These are phyloP conservation scores for Chlorella sp. DNA, from an alignment of 139 green algal species.

Conservation along the genomic window DNA sequence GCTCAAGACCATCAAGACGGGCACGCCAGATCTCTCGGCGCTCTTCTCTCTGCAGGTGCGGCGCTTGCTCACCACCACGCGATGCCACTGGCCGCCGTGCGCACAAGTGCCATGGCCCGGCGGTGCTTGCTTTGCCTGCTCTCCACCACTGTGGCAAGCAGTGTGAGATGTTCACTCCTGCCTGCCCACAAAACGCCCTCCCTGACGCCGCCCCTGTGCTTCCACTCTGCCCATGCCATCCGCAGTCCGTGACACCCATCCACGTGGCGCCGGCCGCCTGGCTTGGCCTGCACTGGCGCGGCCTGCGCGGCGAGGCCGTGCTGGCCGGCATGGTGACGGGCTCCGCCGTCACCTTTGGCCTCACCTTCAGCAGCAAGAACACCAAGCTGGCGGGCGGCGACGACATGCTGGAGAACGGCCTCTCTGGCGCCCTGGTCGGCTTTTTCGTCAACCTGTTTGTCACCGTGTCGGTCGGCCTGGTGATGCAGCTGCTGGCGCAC, in stretches of 20 bases:
- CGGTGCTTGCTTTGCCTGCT: not conserved
- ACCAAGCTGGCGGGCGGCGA: conserved; percentile 11
- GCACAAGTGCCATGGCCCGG: not conserved
- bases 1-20: conserved; percentile 5
- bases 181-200: too few species aligned
- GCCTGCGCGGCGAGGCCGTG: conserved; percentile 33
- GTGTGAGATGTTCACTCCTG: conserved; percentile 15
- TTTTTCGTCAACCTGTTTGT: conserved; percentile 39
- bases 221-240: not conserved
- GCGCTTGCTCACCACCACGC: too few species aligned
- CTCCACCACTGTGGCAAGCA: conserved; percentile 14
- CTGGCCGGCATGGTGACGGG: conserved; percentile 25
- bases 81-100: not conserved
- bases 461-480: conserved; percentile 16
- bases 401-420: conserved; percentile 18
- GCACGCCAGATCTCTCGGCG: conserved; percentile 20
- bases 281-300: conserved; percentile 44
- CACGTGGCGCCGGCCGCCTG: conserved; percentile 39
- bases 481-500: conserved; percentile 22
- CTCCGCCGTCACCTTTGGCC: conserved; percentile 26
- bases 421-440: conserved; percentile 38
- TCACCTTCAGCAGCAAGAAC: conserved; percentile 34
- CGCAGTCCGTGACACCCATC: conserved; percentile 40
- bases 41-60: conserved; percentile 24
- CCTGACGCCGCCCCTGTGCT: too few species aligned